phyloP scores from a whole-genome alignment of 768 basidiomycete species.

The Boletus pseudopeckii region DNA sequence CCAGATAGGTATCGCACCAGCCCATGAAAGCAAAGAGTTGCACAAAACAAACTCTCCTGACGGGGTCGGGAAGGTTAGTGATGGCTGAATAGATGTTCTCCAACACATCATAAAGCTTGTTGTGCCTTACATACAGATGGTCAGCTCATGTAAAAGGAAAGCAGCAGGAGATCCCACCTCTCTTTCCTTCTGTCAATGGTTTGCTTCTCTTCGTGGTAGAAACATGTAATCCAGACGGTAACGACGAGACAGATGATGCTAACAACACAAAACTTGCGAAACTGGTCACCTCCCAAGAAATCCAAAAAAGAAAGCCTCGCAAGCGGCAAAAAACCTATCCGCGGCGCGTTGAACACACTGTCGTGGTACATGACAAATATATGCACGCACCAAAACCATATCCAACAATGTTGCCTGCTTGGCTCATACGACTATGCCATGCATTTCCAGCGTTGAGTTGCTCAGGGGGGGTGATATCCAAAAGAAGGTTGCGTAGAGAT shows the following conservation, averaged over 20 bases:
- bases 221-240: constrained; percentile 89
- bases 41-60: constrained; percentile 87
- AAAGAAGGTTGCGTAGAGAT: constrained; percentile 86
- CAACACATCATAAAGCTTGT: constrained; percentile 68
- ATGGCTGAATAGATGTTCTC: constrained; percentile 75
- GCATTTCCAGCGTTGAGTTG: constrained; percentile 95
- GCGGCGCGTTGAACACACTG: constrained; percentile 5
- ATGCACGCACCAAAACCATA: constrained; percentile 74
- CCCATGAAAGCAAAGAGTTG: constrained; percentile 97
- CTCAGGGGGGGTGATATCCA: constrained; percentile 85
- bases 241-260: constrained; percentile 72
- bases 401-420: constrained; percentile 95
- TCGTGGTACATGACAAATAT: not conserved
- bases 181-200: constrained; percentile 46
- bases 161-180: constrained; percentile 32
- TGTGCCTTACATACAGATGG: constrained; percentile 26
- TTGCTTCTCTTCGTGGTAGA: constrained; percentile 77
- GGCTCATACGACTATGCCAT: constrained; percentile 95
- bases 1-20: constrained; percentile 51
- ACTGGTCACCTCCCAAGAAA: constrained; percentile 86
- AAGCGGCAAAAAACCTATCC: constrained; percentile 82
- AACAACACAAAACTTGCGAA: constrained; percentile 92
- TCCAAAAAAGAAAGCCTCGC: constrained; percentile 71
- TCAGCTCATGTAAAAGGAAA: constrained; percentile 1
- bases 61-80: constrained; percentile 72